These are phyloP conservation scores for Rutstroemia sp. DNA, from an alignment of 2,329 filamentous ascomycete species.

Conservation along the genomic window DNA sequence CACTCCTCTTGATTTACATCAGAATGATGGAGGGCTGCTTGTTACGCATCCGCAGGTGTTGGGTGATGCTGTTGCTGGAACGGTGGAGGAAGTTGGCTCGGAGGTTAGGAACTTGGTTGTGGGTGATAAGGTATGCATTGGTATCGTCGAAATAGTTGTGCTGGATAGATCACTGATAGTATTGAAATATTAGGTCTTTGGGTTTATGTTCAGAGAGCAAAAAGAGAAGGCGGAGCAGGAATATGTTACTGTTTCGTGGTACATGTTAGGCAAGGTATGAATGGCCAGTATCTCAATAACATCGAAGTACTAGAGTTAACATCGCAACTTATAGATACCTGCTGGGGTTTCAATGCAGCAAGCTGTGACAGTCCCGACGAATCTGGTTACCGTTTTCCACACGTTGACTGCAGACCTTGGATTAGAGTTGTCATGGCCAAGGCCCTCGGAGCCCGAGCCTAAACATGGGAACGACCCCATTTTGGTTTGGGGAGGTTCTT, in stretches of 20 bases:
- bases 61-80: not conserved
- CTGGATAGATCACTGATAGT: not conserved
- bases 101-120: not conserved
- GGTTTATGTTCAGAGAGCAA: not conserved
- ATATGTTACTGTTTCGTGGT: not conserved
- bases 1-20: not conserved
- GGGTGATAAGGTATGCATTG: not conserved
- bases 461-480: not conserved
- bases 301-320: too few species aligned
- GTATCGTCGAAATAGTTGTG: not conserved
- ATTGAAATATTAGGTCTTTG: not conserved
- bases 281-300: too few species aligned
- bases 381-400: not conserved
- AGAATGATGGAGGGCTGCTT: constrained; percentile 1
- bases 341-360: not conserved
- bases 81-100: not conserved
- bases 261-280: not conserved
- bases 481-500: not conserved
- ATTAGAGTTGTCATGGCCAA: not conserved
- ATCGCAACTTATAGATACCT: not conserved
- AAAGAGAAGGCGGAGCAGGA: not conserved
- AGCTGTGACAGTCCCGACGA: not conserved
- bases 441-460: not conserved
- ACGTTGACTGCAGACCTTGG: not conserved
- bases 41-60: not conserved